Evolutionary conservation across 2,329 filamentous ascomycete species (phyloP).

Genomic region (Blastomyces gilchristii): DNA sequence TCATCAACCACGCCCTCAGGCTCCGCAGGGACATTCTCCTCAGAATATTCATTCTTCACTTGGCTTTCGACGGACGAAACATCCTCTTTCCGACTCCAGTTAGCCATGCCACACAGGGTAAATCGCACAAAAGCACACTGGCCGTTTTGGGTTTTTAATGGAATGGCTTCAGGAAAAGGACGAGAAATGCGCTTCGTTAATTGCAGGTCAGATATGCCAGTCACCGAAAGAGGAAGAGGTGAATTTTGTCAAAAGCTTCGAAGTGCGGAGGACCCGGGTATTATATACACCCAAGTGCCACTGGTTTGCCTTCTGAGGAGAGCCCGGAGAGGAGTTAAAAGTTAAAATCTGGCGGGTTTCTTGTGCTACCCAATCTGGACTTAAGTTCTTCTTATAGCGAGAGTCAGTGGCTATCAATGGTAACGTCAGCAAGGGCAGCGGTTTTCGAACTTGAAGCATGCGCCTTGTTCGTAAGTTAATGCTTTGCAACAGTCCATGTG

Average conservation of each 20-base stretch:
- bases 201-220: background rate
- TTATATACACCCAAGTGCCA: background rate
- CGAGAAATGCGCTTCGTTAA: background rate
- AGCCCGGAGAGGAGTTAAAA: background rate
- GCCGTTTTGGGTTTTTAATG: background rate
- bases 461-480: no score
- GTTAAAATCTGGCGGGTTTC: background rate
- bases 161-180: background rate
- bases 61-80: constrained; percentile 10
- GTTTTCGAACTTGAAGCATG: background rate
- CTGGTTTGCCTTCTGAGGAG: background rate
- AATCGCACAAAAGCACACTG: background rate
- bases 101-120: constrained; percentile 1
- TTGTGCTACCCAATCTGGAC: background rate
- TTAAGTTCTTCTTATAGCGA: background rate
- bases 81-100: constrained; percentile 10
- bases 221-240: background rate
- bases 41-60: constrained; percentile 11
- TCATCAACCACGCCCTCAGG: constrained; percentile 19
- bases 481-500: no score
- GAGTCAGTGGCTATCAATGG: background rate
- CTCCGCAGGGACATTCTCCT: background rate
- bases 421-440: background rate
- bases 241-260: background rate
- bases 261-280: background rate